Evolutionary conservation across 2,329 filamentous ascomycete species (phyloP).

Genomic region (Scedosporium boydii): DNA sequence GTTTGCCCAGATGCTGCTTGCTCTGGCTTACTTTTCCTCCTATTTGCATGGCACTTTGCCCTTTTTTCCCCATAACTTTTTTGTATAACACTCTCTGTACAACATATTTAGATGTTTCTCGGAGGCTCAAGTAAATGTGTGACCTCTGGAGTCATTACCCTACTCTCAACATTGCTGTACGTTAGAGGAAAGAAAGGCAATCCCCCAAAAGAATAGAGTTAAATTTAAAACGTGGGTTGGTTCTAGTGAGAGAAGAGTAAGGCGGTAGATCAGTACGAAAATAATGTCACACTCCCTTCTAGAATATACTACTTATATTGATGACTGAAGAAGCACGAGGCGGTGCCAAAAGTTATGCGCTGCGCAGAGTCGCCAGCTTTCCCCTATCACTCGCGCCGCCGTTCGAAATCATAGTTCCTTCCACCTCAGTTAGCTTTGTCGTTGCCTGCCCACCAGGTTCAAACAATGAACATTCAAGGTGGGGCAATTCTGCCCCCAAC

Average conservation of each 20-base stretch:
- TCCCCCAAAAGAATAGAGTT: neutral
- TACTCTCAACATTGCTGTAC: slow-evolving; percentile 1
- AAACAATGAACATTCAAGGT: too few relatives aligned
- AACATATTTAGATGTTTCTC: neutral
- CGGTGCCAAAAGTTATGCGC: too few relatives aligned
- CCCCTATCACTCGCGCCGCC: too few relatives aligned
- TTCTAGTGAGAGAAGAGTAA: neutral
- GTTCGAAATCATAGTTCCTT: too few relatives aligned
- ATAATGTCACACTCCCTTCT: too few relatives aligned
- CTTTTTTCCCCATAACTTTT: neutral
- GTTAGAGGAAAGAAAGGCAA: neutral
- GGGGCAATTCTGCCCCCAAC: too few relatives aligned
- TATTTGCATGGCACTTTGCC: neutral
- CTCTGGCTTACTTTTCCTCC: neutral
- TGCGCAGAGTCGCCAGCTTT: too few relatives aligned
- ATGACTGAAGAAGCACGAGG: too few relatives aligned
- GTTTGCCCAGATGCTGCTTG: neutral
- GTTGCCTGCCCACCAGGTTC: too few relatives aligned
- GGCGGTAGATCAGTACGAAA: too few relatives aligned
- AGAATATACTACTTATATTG: too few relatives aligned
- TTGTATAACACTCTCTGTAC: slow-evolving; percentile 4
- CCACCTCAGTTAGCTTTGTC: too few relatives aligned
- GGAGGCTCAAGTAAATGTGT: neutral
- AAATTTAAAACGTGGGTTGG: neutral
- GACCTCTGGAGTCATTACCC: neutral